These are phyloP conservation scores for Xylaria sp. DNA, from an alignment of 2,329 filamentous ascomycete species.

Conservation along the genomic window DNA sequence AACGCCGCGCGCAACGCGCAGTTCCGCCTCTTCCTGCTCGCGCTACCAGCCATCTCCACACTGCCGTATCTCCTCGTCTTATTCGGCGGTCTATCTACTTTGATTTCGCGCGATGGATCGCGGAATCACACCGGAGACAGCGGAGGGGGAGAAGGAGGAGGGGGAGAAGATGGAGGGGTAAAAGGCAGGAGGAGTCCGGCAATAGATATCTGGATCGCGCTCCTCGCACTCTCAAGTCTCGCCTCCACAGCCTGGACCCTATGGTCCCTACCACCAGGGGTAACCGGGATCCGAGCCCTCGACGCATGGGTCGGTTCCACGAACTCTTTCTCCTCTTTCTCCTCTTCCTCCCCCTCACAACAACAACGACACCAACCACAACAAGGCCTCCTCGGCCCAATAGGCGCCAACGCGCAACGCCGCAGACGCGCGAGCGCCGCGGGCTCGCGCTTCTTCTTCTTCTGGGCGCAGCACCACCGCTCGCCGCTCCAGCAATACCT, in stretches of 20 bases:
- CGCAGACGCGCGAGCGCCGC: conserved; percentile 32
- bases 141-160: not conserved
- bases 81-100: conserved; percentile 42
- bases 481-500: conserved; percentile 68
- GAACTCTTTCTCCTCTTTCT: not conserved
- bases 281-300: conserved; percentile 63
- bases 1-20: conserved; percentile 69
- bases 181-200: conserved; percentile 8
- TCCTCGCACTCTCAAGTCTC: conserved; percentile 73
- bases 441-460: conserved; percentile 16
- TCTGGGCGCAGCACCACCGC: conserved; percentile 37
- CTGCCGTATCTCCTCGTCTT: conserved; percentile 67
- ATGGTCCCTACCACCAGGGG: conserved; percentile 63
- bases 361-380: not conserved
- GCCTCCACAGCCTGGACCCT: conserved; percentile 71
- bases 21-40: conserved; percentile 68
- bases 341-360: not conserved
- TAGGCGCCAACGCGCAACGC: conserved; percentile 35
- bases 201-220: conserved; percentile 55
- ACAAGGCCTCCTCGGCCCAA: not conserved
- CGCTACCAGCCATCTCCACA: conserved; percentile 67
- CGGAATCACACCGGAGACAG: not conserved
- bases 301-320: conserved; percentile 56
- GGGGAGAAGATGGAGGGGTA: not conserved
- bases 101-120: not conserved